These are phyloP conservation scores for Neltuma alba DNA, from an alignment of 306 rosid species.

Conservation along the genomic window DNA sequence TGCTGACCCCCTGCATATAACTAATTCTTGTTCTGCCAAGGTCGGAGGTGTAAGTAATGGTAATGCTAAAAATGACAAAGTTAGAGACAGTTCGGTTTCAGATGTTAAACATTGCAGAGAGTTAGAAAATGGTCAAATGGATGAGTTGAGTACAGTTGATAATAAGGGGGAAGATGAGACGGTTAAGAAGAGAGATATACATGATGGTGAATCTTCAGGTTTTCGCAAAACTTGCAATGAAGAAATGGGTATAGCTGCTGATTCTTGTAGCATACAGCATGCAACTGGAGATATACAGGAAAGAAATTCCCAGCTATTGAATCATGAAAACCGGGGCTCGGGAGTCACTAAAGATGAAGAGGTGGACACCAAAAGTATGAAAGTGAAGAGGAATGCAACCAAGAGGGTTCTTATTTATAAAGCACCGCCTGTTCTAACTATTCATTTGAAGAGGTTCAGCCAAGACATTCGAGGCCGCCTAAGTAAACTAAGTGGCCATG, in stretches of 20 bases:
- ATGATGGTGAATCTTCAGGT: conserved; percentile 47
- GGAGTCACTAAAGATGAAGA: conserved; percentile 51
- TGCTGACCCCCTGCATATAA: conserved; percentile 40
- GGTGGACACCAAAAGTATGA: conserved; percentile 45
- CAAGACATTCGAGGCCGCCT: conserved; percentile 95
- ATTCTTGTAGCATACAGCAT: conserved; percentile 37
- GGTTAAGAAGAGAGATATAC: conserved; percentile 34
- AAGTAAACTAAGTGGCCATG: conserved; percentile 90
- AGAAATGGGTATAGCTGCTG: conserved; percentile 52
- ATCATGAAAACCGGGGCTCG: conserved; percentile 33
- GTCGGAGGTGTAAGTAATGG: conserved; percentile 46
- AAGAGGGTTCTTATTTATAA: conserved; percentile 77
- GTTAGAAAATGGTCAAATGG: conserved; percentile 50
- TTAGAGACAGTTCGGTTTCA: conserved; percentile 42
- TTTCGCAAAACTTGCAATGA: conserved; percentile 40
- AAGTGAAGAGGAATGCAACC: conserved; percentile 88
- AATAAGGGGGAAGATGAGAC: conserved; percentile 38
- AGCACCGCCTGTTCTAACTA: conserved; percentile 80
- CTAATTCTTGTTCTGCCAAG: conserved; percentile 40
- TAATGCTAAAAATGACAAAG: conserved; percentile 33
- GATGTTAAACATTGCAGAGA: conserved; percentile 33
- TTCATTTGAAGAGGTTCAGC: conserved; percentile 94
- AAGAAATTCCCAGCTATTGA: conserved; percentile 35
- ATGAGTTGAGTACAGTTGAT: conserved; percentile 39
- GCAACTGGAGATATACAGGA: conserved; percentile 28